phyloP scores from a whole-genome alignment of 1,284 basidiomycete species.

The Tranzscheliella williamsii region DNA sequence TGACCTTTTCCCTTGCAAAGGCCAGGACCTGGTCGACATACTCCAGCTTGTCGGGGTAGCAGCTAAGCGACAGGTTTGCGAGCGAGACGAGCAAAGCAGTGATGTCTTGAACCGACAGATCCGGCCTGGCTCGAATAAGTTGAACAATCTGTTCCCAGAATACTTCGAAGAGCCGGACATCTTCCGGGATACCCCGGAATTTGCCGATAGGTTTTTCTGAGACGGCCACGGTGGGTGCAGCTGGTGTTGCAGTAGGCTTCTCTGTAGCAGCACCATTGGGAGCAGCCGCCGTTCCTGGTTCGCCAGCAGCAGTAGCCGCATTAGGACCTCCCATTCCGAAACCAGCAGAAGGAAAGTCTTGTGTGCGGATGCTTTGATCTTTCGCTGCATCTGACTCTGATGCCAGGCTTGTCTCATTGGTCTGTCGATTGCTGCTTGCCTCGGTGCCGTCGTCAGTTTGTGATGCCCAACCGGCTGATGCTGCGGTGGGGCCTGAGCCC shows the following conservation, averaged over 20 bases:
- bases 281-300: not conserved
- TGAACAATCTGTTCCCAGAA: conserved; percentile 60
- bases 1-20: conserved; percentile 54
- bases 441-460: conserved; percentile 33
- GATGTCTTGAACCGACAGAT: conserved; percentile 57
- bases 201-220: conserved; percentile 39
- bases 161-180: conserved; percentile 59
- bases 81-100: conserved; percentile 57
- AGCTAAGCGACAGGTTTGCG: conserved; percentile 55
- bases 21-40: conserved; percentile 60
- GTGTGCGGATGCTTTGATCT: conserved; percentile 21
- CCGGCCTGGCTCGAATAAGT: conserved; percentile 58
- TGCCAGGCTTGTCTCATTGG: conserved; percentile 13
- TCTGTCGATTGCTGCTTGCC: conserved; percentile 23
- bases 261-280: conserved; percentile 17
- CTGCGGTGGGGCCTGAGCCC: conserved; percentile 22
- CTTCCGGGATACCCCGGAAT: conserved; percentile 58
- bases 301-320: not conserved
- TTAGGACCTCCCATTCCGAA: conserved; percentile 1
- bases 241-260: conserved; percentile 6
- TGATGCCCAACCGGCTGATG: conserved; percentile 25
- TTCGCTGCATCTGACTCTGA: conserved; percentile 7
- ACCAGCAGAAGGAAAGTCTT: conserved; percentile 27
- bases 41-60: conserved; percentile 59
- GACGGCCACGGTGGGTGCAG: conserved; percentile 7